Evolutionary conservation across 805 yeast genomes (phyloP), one percentile per base, ranked within the genome.

Genomic region (Zygoascus tannicola): DNA sequence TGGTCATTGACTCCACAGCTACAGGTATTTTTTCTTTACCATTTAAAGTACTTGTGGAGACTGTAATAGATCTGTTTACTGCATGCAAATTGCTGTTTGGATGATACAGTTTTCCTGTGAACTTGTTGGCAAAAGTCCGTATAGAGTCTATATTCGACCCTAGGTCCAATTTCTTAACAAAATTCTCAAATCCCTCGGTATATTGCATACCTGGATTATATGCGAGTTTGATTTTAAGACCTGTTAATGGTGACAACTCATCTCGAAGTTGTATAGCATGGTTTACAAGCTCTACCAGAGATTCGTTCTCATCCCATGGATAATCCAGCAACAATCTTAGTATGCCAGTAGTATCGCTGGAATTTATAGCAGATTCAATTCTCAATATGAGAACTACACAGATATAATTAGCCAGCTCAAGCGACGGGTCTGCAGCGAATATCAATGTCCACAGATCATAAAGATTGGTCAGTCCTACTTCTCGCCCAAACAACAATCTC

Each of bases 381-480:
- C 64, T 45, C n/a, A 59, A 33, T 22, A 64, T 40, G 56, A 63
- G 48, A 3, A 59, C 65, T 1, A 58, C 58, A 44, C 66, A 61
- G 2, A 63, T 50, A 40, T 57, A 63, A 38, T 63, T 63, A 4
- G 63, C 62, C 8, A 63, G 41, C 4, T 53, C 57, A 20, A 60
- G 44, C 12, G 57, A 45, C 28, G 43, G 18, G 40, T 57, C 61
- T 3, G 60, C 58, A 14, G 65, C 66, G 46, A 63, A 64, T 12
- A 63, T 39, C 10, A 59, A 51, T 38, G 64, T 68, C 67, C 67
- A 63, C 16, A 63, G 41, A 10, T 23, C 35, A 33, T 64, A 47
- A 36, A 52, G 43, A n/a, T 44, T 45, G 18, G 47, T 37, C 38
- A 63, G 58, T 8, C 48, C 52, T 45, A 64, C 63, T 47, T 63